A percentile compares a stretch with the other conserved stretches of the same genome.
Conservation (phyloP, 805 yeast genomes). For the Kuraishia borneana region DNA sequence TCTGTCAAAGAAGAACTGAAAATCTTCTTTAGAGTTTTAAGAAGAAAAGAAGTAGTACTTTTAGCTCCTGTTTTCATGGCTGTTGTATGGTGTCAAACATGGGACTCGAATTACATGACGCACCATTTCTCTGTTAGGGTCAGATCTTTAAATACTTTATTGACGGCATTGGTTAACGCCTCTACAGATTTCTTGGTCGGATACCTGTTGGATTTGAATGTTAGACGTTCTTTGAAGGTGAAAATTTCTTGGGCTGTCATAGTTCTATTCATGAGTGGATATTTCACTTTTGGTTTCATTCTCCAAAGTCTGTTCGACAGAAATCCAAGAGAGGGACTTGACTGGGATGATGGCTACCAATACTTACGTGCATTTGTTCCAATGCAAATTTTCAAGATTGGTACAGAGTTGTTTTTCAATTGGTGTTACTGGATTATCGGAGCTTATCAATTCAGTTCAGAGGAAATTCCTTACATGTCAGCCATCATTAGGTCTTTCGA, state of each 20-base stretch:
- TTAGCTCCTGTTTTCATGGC: background rate
- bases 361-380: slow-evolving; percentile 10
- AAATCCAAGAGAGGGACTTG: slow-evolving; percentile 4
- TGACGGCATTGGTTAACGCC: background rate
- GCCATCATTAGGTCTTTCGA: slow-evolving; percentile 11
- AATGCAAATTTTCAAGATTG: slow-evolving; percentile 9
- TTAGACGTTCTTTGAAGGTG: background rate
- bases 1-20: background rate
- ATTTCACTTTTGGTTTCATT: background rate
- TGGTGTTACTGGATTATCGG: slow-evolving; percentile 14
- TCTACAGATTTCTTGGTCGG: background rate
- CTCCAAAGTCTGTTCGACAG: background rate
- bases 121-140: slow-evolving; percentile 1
- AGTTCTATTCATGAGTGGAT: background rate
- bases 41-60: background rate
- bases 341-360: slow-evolving; percentile 8
- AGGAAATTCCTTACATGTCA: slow-evolving; percentile 8
- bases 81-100: background rate
- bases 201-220: background rate
- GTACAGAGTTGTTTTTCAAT: slow-evolving; percentile 9
- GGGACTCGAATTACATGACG: background rate
- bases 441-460: slow-evolving; percentile 7
- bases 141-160: background rate
- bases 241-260: background rate
- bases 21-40: background rate